A percentile compares a stretch with the other conserved stretches of the same genome.
Evolutionary conservation across 2,329 filamentous ascomycete genomes (phyloP).

Genomic region (Calonectria leucothoes): DNA sequence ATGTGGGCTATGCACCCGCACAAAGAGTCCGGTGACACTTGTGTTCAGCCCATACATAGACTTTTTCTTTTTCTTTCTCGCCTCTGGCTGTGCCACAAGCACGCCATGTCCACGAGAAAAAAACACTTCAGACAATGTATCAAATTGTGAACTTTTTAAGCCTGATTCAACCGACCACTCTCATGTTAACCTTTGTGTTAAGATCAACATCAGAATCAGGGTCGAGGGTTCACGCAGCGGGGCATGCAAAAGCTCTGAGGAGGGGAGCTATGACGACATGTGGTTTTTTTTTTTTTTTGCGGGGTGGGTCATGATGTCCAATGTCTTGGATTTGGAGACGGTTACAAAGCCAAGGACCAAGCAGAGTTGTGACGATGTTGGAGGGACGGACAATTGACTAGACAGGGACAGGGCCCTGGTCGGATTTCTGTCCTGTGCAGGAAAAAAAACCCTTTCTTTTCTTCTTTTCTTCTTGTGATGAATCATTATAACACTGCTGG

Average conservation of each 20-base stretch:
- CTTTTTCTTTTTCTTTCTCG: background rate
- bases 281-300: background rate
- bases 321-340: constrained; percentile 5
- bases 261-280: constrained; percentile 21
- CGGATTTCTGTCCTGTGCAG: no score
- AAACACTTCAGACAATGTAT: background rate
- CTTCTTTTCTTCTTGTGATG: background rate
- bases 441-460: background rate
- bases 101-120: background rate
- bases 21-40: constrained; percentile 21
- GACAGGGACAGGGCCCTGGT: background rate
- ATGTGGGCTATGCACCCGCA: constrained; percentile 17
- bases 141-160: background rate
- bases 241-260: background rate
- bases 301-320: constrained; percentile 10
- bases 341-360: background rate
- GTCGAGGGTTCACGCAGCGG: background rate
- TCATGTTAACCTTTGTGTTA: background rate
- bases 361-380: background rate
- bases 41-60: background rate
- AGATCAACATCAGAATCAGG: background rate
- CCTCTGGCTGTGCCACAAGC: background rate
- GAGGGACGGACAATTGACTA: constrained; percentile 4
- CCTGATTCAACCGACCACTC: background rate
- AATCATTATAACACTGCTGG: background rate